Evolutionary conservation across 495 filamentous ascomycete genomes (phyloP).

Genomic region (Sordaria brevicollis): DNA sequence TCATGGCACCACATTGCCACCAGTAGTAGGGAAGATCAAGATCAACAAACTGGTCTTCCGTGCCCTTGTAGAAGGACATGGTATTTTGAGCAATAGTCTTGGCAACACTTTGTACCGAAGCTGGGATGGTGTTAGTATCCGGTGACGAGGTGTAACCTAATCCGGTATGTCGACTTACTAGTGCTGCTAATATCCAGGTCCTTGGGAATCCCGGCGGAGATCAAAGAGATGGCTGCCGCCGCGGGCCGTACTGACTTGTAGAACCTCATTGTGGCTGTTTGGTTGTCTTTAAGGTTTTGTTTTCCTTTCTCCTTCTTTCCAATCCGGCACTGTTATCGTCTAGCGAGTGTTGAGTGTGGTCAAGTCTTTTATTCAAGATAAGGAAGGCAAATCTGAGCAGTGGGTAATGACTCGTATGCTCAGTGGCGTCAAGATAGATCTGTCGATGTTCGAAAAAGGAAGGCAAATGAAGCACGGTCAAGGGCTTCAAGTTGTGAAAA

Average conservation of each 20-base stretch:
- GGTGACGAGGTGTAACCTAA: background rate
- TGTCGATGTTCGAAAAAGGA: background rate
- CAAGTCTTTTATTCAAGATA: background rate
- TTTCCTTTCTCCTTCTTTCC: background rate
- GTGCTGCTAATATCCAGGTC: conserved; percentile 33
- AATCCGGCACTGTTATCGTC: conserved; percentile 8
- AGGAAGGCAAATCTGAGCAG: conserved; percentile 1
- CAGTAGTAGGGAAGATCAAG: conserved; percentile 67
- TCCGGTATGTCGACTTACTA: conserved; percentile 17
- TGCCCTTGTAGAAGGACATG: conserved; percentile 59
- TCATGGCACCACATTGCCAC: conserved; percentile 71
- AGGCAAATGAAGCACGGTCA: background rate
- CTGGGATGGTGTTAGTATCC: conserved; percentile 18
- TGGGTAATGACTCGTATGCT: background rate
- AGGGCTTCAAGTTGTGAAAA: background rate
- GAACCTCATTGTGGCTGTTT: conserved; percentile 14
- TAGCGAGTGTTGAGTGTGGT: conserved; percentile 12
- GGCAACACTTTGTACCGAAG: conserved; percentile 39
- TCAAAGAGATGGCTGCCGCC: conserved; percentile 19
- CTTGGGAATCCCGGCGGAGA: conserved; percentile 24
- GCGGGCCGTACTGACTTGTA: conserved; percentile 20
- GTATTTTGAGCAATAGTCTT: conserved; percentile 39
- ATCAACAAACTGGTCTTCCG: conserved; percentile 48
- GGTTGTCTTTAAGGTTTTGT: background rate
- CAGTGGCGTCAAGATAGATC: background rate